A percentile compares a stretch with the other conserved stretches of the same genome.
Evolutionary conservation across 2,329 filamentous ascomycete species (phyloP).

Genomic region (Pestalotiopsis sp.): DNA sequence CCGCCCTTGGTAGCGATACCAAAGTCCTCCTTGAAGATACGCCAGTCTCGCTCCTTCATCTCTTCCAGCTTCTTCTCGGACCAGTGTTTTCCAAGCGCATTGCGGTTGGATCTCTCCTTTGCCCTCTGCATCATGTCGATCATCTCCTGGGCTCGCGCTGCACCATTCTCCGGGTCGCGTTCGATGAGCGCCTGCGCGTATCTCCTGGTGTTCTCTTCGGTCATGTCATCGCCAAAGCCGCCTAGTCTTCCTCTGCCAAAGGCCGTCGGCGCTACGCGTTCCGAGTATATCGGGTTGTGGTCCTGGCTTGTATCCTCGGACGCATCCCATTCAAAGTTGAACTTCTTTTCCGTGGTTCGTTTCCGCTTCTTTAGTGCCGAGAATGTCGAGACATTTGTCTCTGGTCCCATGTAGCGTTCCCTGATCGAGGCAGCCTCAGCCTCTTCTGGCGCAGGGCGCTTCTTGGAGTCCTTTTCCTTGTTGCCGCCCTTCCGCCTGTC

Average conservation of each 20-base stretch:
- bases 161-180: slow-evolving; percentile 75
- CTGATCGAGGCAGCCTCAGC: slow-evolving; percentile 76
- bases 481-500: slow-evolving; percentile 27
- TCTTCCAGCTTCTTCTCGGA: slow-evolving; percentile 88
- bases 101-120: slow-evolving; percentile 72
- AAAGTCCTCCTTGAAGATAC: slow-evolving; percentile 99
- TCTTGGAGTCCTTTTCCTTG: slow-evolving; percentile 40
- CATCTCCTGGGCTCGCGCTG: slow-evolving; percentile 75
- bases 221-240: slow-evolving; percentile 55
- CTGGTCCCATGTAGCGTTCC: slow-evolving; percentile 87
- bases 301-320: slow-evolving; percentile 89
- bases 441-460: slow-evolving; percentile 47
- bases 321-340: slow-evolving; percentile 97
- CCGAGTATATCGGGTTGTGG: slow-evolving; percentile 80
- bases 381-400: slow-evolving; percentile 81
- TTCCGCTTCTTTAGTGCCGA: slow-evolving; percentile 95
- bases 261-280: slow-evolving; percentile 68
- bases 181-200: slow-evolving; percentile 72
- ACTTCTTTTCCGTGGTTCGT: slow-evolving; percentile 92
- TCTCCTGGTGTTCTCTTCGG: slow-evolving; percentile 56
- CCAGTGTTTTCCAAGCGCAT: slow-evolving; percentile 90
- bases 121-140: slow-evolving; percentile 83
- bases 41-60: slow-evolving; percentile 98
- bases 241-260: slow-evolving; percentile 48
- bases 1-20: slow-evolving; percentile 95